Percentiles rank a stretch among this genome's conserved stretches.
Conservation (phyloP, 2,329 filamentous ascomycete genomes). For the Leptographium lundbergii region DNA sequence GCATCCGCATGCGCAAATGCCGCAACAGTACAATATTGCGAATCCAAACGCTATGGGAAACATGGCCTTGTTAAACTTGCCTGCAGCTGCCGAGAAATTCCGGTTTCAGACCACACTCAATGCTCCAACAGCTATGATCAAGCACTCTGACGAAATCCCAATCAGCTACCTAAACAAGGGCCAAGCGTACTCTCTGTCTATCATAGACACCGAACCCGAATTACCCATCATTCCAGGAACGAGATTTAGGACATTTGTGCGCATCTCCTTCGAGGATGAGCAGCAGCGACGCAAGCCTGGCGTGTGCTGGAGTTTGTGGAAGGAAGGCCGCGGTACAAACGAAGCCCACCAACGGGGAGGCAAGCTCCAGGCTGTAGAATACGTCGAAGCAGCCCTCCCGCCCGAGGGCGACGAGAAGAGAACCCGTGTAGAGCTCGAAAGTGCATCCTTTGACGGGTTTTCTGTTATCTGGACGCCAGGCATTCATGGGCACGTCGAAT, state of each 20-base stretch:
- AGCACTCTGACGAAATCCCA: slow-evolving; percentile 77
- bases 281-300: slow-evolving; percentile 67
- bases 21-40: not conserved
- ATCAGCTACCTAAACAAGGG: slow-evolving; percentile 98
- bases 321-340: slow-evolving; percentile 88
- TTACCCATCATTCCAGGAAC: slow-evolving; percentile 46
- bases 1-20: slow-evolving; percentile 3
- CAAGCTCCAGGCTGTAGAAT: slow-evolving; percentile 89
- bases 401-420: slow-evolving; percentile 51
- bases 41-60: not conserved
- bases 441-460: slow-evolving; percentile 84
- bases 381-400: slow-evolving; percentile 56
- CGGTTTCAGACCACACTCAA: slow-evolving; percentile 84
- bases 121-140: slow-evolving; percentile 93
- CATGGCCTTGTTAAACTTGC: slow-evolving; percentile 33
- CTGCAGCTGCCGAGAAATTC: slow-evolving; percentile 56
- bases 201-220: slow-evolving; percentile 62
- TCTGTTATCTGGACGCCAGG: slow-evolving; percentile 79
- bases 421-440: slow-evolving; percentile 58
- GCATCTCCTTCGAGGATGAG: slow-evolving; percentile 96
- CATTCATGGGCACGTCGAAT: slow-evolving; percentile 56
- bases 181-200: slow-evolving; percentile 78
- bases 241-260: slow-evolving; percentile 78
- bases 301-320: slow-evolving; percentile 74
- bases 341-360: slow-evolving; percentile 91